Percentiles rank a stretch among this genome's conserved stretches.
Conservation (phyloP, 2,329 filamentous ascomycete species). For the Chrysoporthe cubensis region DNA sequence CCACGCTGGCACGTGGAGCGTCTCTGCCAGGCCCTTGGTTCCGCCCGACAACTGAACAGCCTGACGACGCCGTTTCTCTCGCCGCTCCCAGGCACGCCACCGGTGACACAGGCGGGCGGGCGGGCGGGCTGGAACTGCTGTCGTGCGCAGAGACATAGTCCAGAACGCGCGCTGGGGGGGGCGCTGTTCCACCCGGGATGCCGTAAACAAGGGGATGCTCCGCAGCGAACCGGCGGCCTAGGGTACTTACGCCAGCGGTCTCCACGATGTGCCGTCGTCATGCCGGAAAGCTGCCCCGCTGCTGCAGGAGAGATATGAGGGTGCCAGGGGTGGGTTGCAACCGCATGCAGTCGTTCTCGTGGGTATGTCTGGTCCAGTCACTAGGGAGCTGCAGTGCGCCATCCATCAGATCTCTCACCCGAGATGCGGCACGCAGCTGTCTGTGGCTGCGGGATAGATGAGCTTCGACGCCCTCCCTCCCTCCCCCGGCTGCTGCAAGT, state of each 20-base stretch:
- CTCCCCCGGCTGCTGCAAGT: neutral
- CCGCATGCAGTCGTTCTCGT: constrained; percentile 1
- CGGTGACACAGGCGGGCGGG: neutral
- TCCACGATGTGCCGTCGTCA: neutral
- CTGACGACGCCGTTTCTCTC: neutral
- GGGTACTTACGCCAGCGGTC: constrained; percentile 9
- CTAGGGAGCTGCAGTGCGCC: neutral
- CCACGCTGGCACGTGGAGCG: constrained; percentile 14
- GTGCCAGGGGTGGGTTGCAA: constrained; percentile 8
- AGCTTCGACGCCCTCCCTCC: neutral
- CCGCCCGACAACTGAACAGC: neutral
- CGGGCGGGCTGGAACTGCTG: neutral
- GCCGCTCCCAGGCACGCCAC: no score
- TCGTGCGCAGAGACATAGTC: neutral
- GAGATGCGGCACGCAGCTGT: neutral
- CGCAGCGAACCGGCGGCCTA: neutral
- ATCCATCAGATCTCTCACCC: constrained; percentile 6
- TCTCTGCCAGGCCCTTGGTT: neutral
- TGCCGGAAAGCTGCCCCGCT: constrained; percentile 13
- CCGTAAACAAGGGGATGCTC: neutral
- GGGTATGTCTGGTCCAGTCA: neutral
- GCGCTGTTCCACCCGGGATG: neutral
- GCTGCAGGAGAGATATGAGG: constrained; percentile 4
- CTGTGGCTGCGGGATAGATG: constrained; percentile 4
- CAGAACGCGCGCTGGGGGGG: neutral